Conservation (phyloP, 768 basidiomycete species). For the Trametopsis cervina region DNA sequence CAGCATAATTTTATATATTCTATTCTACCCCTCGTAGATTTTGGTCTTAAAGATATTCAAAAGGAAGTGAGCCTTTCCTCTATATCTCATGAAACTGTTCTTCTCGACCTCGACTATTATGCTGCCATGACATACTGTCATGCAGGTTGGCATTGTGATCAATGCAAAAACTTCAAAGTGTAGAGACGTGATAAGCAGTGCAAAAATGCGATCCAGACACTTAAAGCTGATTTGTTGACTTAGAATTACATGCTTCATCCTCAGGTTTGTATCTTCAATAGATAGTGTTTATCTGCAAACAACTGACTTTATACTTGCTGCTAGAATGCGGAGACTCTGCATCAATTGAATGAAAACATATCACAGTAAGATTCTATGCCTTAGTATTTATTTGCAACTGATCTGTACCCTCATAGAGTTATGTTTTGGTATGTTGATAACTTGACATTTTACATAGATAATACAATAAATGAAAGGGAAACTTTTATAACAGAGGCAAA, state of each 20-base stretch:
- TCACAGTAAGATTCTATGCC: constrained; percentile 48
- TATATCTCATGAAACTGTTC: constrained; percentile 49
- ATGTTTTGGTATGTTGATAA: constrained; percentile 75
- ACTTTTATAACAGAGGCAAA: constrained; percentile 34
- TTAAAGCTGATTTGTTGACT: background rate
- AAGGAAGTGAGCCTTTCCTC: constrained; percentile 61
- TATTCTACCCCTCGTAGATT: background rate
- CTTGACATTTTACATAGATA: constrained; percentile 45
- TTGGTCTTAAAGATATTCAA: constrained; percentile 71
- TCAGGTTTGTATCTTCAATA: constrained; percentile 48
- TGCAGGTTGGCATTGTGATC: constrained; percentile 62
- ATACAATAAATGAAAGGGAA: constrained; percentile 34
- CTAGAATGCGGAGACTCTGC: constrained; percentile 50
- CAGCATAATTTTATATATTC: constrained; percentile 6
- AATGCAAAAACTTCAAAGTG: constrained; percentile 78
- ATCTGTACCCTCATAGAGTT: constrained; percentile 33
- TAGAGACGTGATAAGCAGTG: constrained; percentile 43
- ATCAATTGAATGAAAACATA: constrained; percentile 54
- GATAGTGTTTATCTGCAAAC: too few species aligned
- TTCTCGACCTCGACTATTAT: constrained; percentile 60
- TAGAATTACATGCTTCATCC: constrained; percentile 83
- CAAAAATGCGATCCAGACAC: background rate
- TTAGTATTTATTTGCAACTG: background rate
- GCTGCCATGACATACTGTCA: constrained; percentile 61
- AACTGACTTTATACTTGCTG: too few species aligned